Evolutionary conservation across 441 rosid species (phyloP).

Genomic region (Populus hybrid): DNA sequence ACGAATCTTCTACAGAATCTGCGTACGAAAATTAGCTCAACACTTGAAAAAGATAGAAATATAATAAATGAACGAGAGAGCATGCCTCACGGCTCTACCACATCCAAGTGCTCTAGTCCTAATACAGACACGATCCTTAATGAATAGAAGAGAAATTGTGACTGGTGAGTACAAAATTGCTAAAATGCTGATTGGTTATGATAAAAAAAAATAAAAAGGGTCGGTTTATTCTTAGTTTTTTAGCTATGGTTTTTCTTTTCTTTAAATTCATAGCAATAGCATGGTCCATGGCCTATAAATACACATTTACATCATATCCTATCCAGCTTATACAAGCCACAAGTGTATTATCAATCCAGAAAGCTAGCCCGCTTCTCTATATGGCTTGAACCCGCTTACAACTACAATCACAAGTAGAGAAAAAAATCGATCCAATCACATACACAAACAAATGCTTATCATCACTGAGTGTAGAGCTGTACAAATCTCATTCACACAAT

Average conservation of each 20-base stretch:
- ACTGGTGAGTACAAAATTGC: not conserved
- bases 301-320: constrained; percentile 19
- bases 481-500: constrained; percentile 27
- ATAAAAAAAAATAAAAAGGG: not conserved
- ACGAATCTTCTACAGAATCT: constrained; percentile 20
- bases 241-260: not conserved
- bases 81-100: not conserved
- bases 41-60: not conserved
- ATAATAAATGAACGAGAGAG: not conserved
- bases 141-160: not conserved
- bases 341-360: constrained; percentile 28
- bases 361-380: not conserved
- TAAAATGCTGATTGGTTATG: constrained; percentile 8
- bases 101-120: not conserved
- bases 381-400: constrained; percentile 12
- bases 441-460: constrained; percentile 16
- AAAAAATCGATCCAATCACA: constrained; percentile 5
- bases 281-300: constrained; percentile 12
- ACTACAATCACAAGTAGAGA: constrained; percentile 14
- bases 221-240: constrained; percentile 1
- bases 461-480: constrained; percentile 1
- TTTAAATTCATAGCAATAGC: not conserved
- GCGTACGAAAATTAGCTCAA: not conserved
- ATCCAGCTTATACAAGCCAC: constrained; percentile 28
- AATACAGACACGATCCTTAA: not conserved